phyloP scores from a whole-genome alignment of 768 basidiomycete genomes.

The Clavulina sp. region DNA sequence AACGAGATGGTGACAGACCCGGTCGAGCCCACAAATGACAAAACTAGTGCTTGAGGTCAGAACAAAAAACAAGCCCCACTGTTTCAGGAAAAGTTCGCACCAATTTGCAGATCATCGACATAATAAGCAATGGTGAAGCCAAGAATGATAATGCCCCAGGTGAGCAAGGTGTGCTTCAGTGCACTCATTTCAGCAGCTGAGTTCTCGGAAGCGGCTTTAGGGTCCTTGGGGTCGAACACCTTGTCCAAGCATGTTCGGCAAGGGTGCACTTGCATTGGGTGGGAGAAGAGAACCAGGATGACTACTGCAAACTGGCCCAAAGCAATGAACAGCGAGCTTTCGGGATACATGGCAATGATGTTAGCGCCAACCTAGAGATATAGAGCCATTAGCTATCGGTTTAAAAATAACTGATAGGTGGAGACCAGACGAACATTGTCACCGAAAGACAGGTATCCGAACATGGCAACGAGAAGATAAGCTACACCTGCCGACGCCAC shows the following conservation, averaged over 20 bases:
- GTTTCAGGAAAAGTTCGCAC: conserved; percentile 25
- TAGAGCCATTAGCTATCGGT: neutral
- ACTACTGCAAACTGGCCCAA: conserved; percentile 88
- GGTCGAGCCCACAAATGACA: conserved; percentile 92
- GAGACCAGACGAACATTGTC: conserved; percentile 36
- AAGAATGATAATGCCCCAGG: conserved; percentile 40
- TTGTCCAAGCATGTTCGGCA: conserved; percentile 86
- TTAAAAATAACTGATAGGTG: conserved; percentile 6
- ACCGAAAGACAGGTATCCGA: conserved; percentile 90
- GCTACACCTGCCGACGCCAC: conserved; percentile 70
- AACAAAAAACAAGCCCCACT: neutral
- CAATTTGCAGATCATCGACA: conserved; percentile 59
- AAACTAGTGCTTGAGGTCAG: conserved; percentile 30
- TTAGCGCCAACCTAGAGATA: conserved; percentile 59
- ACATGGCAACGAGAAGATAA: conserved; percentile 76
- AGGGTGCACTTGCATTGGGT: conserved; percentile 88
- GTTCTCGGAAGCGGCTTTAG: conserved; percentile 27
- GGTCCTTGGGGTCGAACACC: conserved; percentile 32
- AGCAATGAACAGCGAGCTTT: conserved; percentile 82
- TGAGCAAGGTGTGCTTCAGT: conserved; percentile 52
- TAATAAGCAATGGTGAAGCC: conserved; percentile 64
- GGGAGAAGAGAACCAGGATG: conserved; percentile 75
- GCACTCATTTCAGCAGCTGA: conserved; percentile 51
- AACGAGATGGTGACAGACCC: conserved; percentile 96
- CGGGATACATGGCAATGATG: conserved; percentile 88